Base-by-base conservation (phyloP, 257 asterid species). In the Verbena officinalis region DNA sequence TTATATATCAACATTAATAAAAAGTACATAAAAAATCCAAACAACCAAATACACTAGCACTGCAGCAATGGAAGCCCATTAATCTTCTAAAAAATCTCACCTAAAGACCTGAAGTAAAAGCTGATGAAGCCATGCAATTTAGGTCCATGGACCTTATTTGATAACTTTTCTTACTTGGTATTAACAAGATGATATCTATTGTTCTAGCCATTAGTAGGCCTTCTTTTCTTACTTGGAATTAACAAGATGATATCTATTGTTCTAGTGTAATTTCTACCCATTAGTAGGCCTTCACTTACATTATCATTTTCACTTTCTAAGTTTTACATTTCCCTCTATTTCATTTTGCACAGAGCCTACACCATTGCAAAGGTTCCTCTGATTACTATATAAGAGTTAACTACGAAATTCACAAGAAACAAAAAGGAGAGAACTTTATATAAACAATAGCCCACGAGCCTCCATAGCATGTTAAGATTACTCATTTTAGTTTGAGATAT, bases 1-100 rank as follows among this genome's bases (percentile, higher is more conserved):
- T 36, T 36, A 36, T 36, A 61, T 23, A 51, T 36, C 19, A 60
- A 65, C 12, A 59, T 60, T 42, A 52, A 59, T 16, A 55, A 4
- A 68, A 23, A 53, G 9, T 30, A 48, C 54, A 19, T 42, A 58
- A 49, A 45, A 43, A 54, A 23, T n/a, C 9, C 46, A 61, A 48
- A 58, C 49, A 27, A 64, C 31, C 21, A 30, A 45, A 57, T 58
- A 43, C 39, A 55, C 36, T 39, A 40, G 36, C 38, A 40, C 19
- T 4, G 14, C 16, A 21, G 50, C 4, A 39, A 30, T 15, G 31
- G 30, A 71, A 67, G 42, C 48, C n/a, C n/a, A n/a, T 7, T 38
- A n/a, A 31, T 55, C 30, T 53, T 39, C 9, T 39, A 55, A 9
- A 42, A 13, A 23, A 31, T 54, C 48, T 36, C 17, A 53, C 31